Conservation (phyloP, 2,329 filamentous ascomycete genomes). For the Colletotrichum shisoi region DNA sequence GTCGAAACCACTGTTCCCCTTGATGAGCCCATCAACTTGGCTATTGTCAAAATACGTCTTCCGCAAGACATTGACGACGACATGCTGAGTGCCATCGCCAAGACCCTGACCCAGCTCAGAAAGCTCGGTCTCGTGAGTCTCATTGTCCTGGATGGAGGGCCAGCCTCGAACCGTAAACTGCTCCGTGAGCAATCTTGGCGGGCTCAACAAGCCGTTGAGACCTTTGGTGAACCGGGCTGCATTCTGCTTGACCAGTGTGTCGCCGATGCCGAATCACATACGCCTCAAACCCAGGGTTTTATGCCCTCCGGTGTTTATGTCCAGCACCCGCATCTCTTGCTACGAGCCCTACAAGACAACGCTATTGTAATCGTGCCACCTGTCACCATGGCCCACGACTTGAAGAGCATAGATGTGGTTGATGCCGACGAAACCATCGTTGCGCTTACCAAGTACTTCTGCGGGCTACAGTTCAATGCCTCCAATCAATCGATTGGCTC, state of each 20-base stretch:
- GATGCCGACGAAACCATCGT: slow-evolving; percentile 71
- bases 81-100: slow-evolving; percentile 77
- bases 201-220: slow-evolving; percentile 77
- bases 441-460: slow-evolving; percentile 78
- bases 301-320: slow-evolving; percentile 37
- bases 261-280: slow-evolving; percentile 14
- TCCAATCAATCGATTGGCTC: slow-evolving; percentile 39
- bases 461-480: slow-evolving; percentile 65
- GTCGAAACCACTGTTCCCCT: slow-evolving; percentile 41
- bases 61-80: slow-evolving; percentile 74
- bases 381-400: slow-evolving; percentile 54
- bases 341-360: slow-evolving; percentile 46
- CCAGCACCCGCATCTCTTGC: slow-evolving; percentile 42
- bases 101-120: slow-evolving; percentile 83
- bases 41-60: slow-evolving; percentile 82
- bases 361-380: slow-evolving; percentile 53
- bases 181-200: slow-evolving; percentile 73
- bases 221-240: slow-evolving; percentile 71
- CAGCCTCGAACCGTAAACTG: slow-evolving; percentile 51
- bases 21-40: slow-evolving; percentile 65
- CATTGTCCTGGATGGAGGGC: slow-evolving; percentile 79
- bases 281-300: slow-evolving; percentile 26
- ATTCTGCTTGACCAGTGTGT: slow-evolving; percentile 60
- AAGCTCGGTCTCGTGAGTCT: slow-evolving; percentile 83
- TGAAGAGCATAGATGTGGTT: slow-evolving; percentile 50